A percentile compares a stretch with the other conserved stretches of the same genome.
phyloP scores from a whole-genome alignment of 1,284 basidiomycete species.

The Inonotus obliquus region DNA sequence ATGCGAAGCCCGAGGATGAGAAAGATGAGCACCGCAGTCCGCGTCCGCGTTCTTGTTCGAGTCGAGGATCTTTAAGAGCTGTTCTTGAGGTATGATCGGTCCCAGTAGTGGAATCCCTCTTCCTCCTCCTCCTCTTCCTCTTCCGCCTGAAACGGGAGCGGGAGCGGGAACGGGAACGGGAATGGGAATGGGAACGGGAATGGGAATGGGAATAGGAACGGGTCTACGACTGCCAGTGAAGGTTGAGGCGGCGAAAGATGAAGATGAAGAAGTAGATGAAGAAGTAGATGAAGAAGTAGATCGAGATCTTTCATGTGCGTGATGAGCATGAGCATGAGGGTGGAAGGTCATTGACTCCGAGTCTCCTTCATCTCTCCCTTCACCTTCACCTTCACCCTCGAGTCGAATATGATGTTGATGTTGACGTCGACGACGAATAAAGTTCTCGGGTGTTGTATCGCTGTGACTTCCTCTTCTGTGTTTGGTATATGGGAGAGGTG shows the following conservation, averaged over 20 bases:
- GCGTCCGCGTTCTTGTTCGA: neutral
- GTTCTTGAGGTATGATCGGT: constrained; percentile 12
- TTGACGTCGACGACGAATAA: neutral
- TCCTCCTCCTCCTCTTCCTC: neutral
- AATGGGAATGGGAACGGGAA: too few relatives aligned
- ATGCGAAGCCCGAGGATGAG: too few relatives aligned
- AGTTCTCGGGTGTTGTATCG: constrained; percentile 9
- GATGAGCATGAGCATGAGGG: too few relatives aligned
- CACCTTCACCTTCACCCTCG: neutral
- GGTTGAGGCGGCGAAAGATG: too few relatives aligned
- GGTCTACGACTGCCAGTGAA: too few relatives aligned
- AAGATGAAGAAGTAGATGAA: too few relatives aligned
- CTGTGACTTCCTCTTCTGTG: constrained; percentile 14
- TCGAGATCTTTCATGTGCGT: constrained; percentile 8
- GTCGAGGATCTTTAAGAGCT: constrained; percentile 11
- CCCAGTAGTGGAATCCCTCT: neutral
- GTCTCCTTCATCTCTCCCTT: too few relatives aligned
- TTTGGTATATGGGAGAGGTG: neutral
- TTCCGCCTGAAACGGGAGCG: neutral
- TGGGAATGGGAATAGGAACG: too few relatives aligned
- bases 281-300: neutral
- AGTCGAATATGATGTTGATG: neutral
- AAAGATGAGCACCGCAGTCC: too few relatives aligned
- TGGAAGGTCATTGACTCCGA: too few relatives aligned
- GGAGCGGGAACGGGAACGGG: too few relatives aligned